A percentile compares a stretch with the other conserved stretches of the same genome.
These are phyloP conservation scores for Apocynum venetum DNA, from an alignment of 257 asterid species.

Conservation along the genomic window DNA sequence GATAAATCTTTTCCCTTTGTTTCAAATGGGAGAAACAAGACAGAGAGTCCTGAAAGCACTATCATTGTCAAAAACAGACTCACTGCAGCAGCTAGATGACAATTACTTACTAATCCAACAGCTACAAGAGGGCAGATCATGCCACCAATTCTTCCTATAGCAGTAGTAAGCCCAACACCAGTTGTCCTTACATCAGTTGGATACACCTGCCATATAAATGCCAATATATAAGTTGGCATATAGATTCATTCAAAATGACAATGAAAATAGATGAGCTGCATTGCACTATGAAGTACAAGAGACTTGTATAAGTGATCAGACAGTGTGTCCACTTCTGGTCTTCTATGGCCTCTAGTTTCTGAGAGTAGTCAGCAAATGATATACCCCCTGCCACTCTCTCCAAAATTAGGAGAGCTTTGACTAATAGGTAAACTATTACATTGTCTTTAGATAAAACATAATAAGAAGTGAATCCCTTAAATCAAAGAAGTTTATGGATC, in stretches of 20 bases:
- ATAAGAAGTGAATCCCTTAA: too few species aligned
- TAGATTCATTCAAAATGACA: neutral
- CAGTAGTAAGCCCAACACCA: slow-evolving; percentile 52
- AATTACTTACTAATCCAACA: slow-evolving; percentile 49
- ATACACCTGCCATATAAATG: slow-evolving; percentile 39
- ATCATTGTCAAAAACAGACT: slow-evolving; percentile 37
- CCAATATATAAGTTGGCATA: neutral
- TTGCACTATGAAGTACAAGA: too few species aligned
- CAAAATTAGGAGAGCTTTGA: too few species aligned
- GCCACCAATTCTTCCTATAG: slow-evolving; percentile 61
- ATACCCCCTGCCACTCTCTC: too few species aligned
- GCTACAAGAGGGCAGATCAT: slow-evolving; percentile 72
- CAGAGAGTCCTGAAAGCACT: slow-evolving; percentile 40
- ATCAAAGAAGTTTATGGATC: too few species aligned
- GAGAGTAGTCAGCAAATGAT: too few species aligned
- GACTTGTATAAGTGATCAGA: too few species aligned
- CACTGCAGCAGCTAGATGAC: slow-evolving; percentile 53
- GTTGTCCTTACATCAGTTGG: slow-evolving; percentile 61
- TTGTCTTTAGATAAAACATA: too few species aligned
- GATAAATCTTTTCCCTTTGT: slow-evolving; percentile 26
- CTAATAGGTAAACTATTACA: too few species aligned
- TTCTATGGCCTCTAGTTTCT: neutral
- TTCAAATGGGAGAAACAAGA: slow-evolving; percentile 43
- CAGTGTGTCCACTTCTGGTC: too few species aligned
- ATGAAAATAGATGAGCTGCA: neutral